Conservation (phyloP, 495 filamentous ascomycete genomes). For the Ascodesmis nigricans region DNA sequence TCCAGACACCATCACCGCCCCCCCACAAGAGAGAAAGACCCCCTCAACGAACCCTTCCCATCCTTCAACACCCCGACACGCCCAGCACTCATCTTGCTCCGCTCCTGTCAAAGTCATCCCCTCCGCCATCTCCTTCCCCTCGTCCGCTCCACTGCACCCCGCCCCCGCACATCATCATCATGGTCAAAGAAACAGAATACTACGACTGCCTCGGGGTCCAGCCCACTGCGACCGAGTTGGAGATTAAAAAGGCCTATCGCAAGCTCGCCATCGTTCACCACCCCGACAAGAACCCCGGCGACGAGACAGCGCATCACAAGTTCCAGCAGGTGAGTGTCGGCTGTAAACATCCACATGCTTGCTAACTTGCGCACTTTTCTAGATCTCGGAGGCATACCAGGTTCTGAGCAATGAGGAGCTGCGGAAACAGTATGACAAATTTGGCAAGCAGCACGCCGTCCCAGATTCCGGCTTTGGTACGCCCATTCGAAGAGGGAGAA, state of each 20-base stretch:
- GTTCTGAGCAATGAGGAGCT: conserved; percentile 74
- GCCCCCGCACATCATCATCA: too few relatives aligned
- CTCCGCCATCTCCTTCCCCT: too few relatives aligned
- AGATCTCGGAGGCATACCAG: conserved; percentile 95
- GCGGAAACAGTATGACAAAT: conserved; percentile 82
- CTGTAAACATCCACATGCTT: conserved; percentile 7
- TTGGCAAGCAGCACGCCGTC: conserved; percentile 77
- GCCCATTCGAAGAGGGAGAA: conserved; percentile 5
- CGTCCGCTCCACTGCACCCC: too few relatives aligned
- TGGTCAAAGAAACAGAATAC: conserved; percentile 71
- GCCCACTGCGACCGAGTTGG: conserved; percentile 73
- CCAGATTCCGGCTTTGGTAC: conserved; percentile 72
- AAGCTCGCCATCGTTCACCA: conserved; percentile 68
- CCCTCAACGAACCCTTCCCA: too few relatives aligned
- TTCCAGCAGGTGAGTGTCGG: conserved; percentile 51
- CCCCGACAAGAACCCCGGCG: conserved; percentile 91
- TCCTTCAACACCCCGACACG: too few relatives aligned
- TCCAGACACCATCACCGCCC: too few relatives aligned
- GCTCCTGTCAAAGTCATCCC: too few relatives aligned
- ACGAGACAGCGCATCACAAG: conserved; percentile 75
- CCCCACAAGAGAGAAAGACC: too few relatives aligned
- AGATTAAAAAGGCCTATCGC: conserved; percentile 99
- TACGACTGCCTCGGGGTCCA: conserved; percentile 82
- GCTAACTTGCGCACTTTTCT: conserved; percentile 1
- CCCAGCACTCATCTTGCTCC: too few relatives aligned